Percentiles rank a stretch among this genome's conserved stretches.
These are phyloP conservation scores for Sindora glabra DNA, from an alignment of 306 rosid genomes.

Conservation along the genomic window DNA sequence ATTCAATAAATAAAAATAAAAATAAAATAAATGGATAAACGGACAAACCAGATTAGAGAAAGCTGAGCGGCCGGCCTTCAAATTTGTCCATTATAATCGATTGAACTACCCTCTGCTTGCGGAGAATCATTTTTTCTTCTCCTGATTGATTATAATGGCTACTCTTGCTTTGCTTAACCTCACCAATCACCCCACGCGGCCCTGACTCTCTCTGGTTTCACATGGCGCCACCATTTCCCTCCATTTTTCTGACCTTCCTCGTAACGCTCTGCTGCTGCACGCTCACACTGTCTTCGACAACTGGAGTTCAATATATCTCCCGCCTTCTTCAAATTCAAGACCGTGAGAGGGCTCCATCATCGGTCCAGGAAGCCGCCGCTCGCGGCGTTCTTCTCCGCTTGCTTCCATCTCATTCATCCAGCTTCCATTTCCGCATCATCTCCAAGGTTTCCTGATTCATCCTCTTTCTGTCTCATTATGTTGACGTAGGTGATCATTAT, in stretches of 20 bases:
- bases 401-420: conserved; percentile 58
- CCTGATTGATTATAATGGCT: too few species aligned
- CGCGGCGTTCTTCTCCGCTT: conserved; percentile 60
- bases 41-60: neutral
- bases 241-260: conserved; percentile 25
- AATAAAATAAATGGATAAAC: neutral
- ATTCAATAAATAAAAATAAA: too few species aligned
- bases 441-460: conserved; percentile 30
- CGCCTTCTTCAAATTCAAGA: conserved; percentile 61
- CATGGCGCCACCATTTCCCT: conserved; percentile 28
- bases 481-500: too few species aligned
- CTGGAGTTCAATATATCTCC: conserved; percentile 46
- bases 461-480: neutral
- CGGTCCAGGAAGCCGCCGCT: conserved; percentile 68
- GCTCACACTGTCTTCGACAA: conserved; percentile 20
- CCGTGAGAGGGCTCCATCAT: conserved; percentile 50
- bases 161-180: too few species aligned
- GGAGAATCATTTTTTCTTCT: conserved; percentile 5
- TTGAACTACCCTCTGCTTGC: neutral
- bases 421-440: conserved; percentile 54
- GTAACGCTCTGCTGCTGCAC: neutral
- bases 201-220: neutral
- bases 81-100: conserved; percentile 17
- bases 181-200: too few species aligned
- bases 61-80: conserved; percentile 39